phyloP scores from a whole-genome alignment of 2,329 filamentous ascomycete species.

The Hirsutella minnesotensis region DNA sequence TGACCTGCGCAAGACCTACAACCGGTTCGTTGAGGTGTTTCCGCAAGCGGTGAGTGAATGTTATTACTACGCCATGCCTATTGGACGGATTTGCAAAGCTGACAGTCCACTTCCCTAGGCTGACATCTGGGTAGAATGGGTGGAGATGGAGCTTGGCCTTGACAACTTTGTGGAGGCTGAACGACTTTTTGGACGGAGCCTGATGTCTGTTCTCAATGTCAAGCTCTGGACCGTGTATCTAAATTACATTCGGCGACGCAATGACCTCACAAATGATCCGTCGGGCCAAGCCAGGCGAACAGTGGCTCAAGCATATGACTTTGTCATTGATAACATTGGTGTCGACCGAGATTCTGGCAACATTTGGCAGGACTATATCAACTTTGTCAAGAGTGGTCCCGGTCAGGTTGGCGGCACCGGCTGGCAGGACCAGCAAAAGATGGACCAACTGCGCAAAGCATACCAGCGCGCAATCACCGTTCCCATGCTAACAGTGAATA shows the following conservation, averaged over 20 bases:
- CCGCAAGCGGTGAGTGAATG: constrained; percentile 69
- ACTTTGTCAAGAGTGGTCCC: constrained; percentile 81
- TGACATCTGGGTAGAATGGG: constrained; percentile 81
- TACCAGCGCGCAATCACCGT: constrained; percentile 85
- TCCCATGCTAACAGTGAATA: constrained; percentile 72
- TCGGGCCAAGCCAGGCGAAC: constrained; percentile 65
- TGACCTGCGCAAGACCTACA: constrained; percentile 67
- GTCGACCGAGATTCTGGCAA: constrained; percentile 81
- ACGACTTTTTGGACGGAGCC: constrained; percentile 67
- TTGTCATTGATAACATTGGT: constrained; percentile 80
- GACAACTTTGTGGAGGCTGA: constrained; percentile 76
- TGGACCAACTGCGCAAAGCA: constrained; percentile 82
- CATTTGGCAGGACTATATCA: constrained; percentile 90
- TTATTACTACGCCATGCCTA: constrained; percentile 2
- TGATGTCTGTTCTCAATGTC: constrained; percentile 71
- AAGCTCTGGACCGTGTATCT: constrained; percentile 88
- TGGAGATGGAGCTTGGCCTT: constrained; percentile 78
- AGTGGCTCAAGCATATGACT: constrained; percentile 80
- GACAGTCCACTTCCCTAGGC: constrained; percentile 42
- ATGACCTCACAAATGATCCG: constrained; percentile 70
- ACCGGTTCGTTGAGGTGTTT: constrained; percentile 78
- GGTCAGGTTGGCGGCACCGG: constrained; percentile 72
- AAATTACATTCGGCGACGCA: constrained; percentile 85
- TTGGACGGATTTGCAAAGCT: neutral
- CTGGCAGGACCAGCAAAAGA: constrained; percentile 98